Base-by-base conservation (phyloP, 805 yeast genomes). In the Kuraishia ogatae region DNA sequence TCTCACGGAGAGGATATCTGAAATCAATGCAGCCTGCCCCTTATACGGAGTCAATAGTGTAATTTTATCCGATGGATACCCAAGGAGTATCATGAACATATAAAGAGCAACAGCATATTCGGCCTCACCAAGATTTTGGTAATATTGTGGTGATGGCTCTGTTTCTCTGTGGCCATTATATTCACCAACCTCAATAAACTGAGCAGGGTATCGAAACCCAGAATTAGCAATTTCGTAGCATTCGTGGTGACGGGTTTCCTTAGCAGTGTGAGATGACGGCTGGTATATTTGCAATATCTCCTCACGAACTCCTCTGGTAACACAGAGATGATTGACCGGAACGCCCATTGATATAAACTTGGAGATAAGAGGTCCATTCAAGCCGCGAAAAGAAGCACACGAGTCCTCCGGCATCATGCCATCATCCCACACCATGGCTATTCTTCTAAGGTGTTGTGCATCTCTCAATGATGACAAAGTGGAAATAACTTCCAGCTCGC, bases 91-190 rank as follows among this genome's bases (percentile, higher is more conserved):
- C 75, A 83, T 66, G 55, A 78, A 80, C 64, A 72, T 74, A 59
- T 68, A 80, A 6, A 80, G 57, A 0, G 68, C 64, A 17, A 78
- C 78, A 19, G 75, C 68, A 55, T 66, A 76, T 57, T 78, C 80
- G 0, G 83, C 84, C 58, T 81, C 81, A 10, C 66, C 71, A n/a
- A 73, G 53, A 55, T 77, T 77, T 47, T 72, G 77, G 64, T 53
- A 65, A 29, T 62, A 56, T 1, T 61, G 64, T 1, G 66, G 61
- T 1, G 57, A 53, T 1, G 64, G 62, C 51, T 64, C 66, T 1
- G 62, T 55, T 50, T 72, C 77, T 7, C 67, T 68, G 6, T 57
- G 53, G 11, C 67, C 70, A 20, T 64, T 60, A 39, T 58, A 64
- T 43, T 62, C 70, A 2, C 57, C 66, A 11, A 73, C 68, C 50